Evolutionary conservation across 108 stramenopile species (phyloP), one percentile per base, ranked within the genome.

Genomic region (Aurantiochytrium sp.): DNA sequence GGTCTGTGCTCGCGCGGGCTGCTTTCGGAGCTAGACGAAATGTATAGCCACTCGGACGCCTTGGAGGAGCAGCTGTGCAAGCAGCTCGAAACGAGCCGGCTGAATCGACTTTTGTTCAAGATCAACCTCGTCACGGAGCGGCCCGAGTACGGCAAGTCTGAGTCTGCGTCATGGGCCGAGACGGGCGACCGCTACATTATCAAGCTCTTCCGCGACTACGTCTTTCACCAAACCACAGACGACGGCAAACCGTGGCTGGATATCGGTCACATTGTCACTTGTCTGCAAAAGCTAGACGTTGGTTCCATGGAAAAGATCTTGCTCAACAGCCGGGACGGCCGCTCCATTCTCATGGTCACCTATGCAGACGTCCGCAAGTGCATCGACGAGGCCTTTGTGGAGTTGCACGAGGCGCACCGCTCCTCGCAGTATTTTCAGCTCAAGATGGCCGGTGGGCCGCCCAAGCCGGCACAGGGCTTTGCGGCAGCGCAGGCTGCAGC

Each of bases 181-280:
- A 91, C 92, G 14, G 93, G 93, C 5, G 91, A 91, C 49, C 44
- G 91, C 16, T 92, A 93, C 91, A 60, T 92, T 5, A 87, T 93
- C 51, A 91, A 91, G 87, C 90, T 93, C 43, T 93, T 93, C 92
- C 60, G 93, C 35, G 93, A 93, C 91, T 92, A 89, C 29, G 44
- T 89, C 44, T 89, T 89, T 29, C 89, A 88, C 51, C 90, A 93
- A 88, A 90, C 89, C 55, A 91, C 93, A 23, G 89, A 91, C 28
- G 29, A 64, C 51, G 93, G 93, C 21, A 47, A 71, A 29, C 92
- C 93, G 35, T 88, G 89, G 19, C 16, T 93, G 60, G 93, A 93
- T 91, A 51, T 92, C 18, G 93, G 92, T 8, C 93, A 93, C 87
- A 51, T 93, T 6, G 88, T 93, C 43, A 90, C 91, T 43, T 91